Evolutionary conservation across 1,139 yeast genomes (phyloP).

Genomic region (Kluyveromyces sp.): DNA sequence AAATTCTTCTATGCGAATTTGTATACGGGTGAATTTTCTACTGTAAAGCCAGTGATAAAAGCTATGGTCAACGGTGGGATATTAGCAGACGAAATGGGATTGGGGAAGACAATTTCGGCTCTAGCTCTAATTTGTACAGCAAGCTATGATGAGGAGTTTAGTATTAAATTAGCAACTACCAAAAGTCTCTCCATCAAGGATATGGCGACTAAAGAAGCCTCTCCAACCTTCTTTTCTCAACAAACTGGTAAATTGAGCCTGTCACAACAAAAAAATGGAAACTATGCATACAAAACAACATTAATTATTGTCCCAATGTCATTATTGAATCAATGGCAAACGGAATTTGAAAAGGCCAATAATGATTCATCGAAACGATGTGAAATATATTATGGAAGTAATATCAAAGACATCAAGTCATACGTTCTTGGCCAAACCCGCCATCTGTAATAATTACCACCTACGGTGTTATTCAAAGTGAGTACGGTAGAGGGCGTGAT

Average conservation of each 20-base stretch:
- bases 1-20: conserved; percentile 65
- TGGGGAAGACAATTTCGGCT: conserved; percentile 87
- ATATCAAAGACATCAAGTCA: conserved; percentile 39
- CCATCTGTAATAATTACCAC: conserved; percentile 81
- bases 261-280: conserved; percentile 6
- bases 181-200: not conserved
- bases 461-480: conserved; percentile 80
- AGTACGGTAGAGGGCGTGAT: conserved; percentile 25
- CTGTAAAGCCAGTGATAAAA: conserved; percentile 55
- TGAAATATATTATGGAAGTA: conserved; percentile 69
- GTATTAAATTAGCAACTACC: conserved; percentile 5
- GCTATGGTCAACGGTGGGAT: conserved; percentile 72
- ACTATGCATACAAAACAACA: conserved; percentile 66
- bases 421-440: conserved; percentile 23
- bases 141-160: conserved; percentile 39
- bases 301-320: conserved; percentile 89
- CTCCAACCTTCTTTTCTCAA: not conserved
- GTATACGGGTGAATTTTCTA: conserved; percentile 73
- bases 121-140: conserved; percentile 62
- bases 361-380: conserved; percentile 39
- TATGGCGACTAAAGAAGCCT: not conserved
- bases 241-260: not conserved
- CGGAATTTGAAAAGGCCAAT: conserved; percentile 61
- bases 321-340: conserved; percentile 81
- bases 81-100: conserved; percentile 95